phyloP scores from a whole-genome alignment of 495 filamentous ascomycete species.

The Penicillium ochrochloron region DNA sequence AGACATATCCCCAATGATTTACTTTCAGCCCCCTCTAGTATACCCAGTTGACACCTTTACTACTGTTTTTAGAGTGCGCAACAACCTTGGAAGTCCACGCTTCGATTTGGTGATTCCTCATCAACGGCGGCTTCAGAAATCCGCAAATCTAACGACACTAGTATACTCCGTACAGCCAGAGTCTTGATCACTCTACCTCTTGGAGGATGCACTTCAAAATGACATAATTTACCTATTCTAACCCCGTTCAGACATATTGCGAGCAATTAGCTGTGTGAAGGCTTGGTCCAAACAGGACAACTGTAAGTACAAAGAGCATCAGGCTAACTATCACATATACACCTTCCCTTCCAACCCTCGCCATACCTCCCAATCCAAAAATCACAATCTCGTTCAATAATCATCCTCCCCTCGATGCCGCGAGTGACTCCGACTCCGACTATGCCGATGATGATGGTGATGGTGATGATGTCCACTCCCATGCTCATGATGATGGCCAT shows the following conservation, averaged over 20 bases:
- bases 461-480: slow-evolving; percentile 15
- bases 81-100: no score
- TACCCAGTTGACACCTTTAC: no score
- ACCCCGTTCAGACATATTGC: neutral
- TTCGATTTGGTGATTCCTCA: neutral
- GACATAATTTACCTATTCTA: neutral
- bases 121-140: neutral
- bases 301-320: neutral
- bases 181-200: neutral
- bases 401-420: slow-evolving; percentile 22
- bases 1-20: no score
- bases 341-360: neutral
- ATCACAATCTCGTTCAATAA: slow-evolving; percentile 6
- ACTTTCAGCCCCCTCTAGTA: no score
- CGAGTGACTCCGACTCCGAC: slow-evolving; percentile 28
- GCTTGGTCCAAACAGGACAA: neutral
- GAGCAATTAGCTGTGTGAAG: neutral
- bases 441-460: slow-evolving; percentile 18
- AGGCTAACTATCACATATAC: neutral
- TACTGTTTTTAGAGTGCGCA: no score
- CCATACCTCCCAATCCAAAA: neutral
- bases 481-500: slow-evolving; percentile 26
- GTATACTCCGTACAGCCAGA: no score
- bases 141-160: no score
- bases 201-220: neutral